phyloP scores from a whole-genome alignment of 2,329 filamentous ascomycete genomes.

The Xylariaceae sp. region DNA sequence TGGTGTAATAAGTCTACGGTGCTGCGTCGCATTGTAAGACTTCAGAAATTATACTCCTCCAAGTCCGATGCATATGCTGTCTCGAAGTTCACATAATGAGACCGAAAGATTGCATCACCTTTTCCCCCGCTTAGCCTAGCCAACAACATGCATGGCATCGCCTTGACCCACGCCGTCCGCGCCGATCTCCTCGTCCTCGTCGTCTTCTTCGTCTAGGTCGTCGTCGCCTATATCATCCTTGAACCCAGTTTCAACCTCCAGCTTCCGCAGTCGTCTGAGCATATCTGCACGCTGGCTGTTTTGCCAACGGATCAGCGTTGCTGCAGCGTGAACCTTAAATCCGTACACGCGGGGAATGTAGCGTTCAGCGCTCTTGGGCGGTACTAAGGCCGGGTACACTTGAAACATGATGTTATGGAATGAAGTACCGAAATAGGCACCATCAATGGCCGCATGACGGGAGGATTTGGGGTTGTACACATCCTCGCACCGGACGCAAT shows the following conservation, averaged over 20 bases:
- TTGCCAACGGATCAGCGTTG: slow-evolving; percentile 91
- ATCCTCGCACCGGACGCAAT: slow-evolving; percentile 96
- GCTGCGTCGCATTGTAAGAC: neutral
- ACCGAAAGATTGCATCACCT: neutral
- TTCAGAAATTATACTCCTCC: neutral
- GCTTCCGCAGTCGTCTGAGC: slow-evolving; percentile 73
- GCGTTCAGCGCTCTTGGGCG: slow-evolving; percentile 81
- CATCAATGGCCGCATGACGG: slow-evolving; percentile 92
- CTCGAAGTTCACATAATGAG: neutral
- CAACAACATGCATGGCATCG: slow-evolving; percentile 40
- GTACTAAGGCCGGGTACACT: slow-evolving; percentile 90
- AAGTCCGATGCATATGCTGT: neutral
- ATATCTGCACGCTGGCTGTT: slow-evolving; percentile 80
- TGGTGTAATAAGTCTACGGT: neutral
- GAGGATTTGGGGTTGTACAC: slow-evolving; percentile 98
- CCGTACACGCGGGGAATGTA: slow-evolving; percentile 93
- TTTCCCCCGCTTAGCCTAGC: slow-evolving; percentile 17
- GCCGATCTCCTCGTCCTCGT: slow-evolving; percentile 49
- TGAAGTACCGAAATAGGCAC: slow-evolving; percentile 95
- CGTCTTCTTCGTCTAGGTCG: slow-evolving; percentile 65
- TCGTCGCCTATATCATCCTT: slow-evolving; percentile 69
- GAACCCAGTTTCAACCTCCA: slow-evolving; percentile 81
- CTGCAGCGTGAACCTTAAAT: slow-evolving; percentile 91
- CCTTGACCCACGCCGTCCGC: slow-evolving; percentile 40
- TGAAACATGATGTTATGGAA: slow-evolving; percentile 99